Base-by-base conservation (phyloP, 78 protist species). In the Reticulomyxa filosa region DNA sequence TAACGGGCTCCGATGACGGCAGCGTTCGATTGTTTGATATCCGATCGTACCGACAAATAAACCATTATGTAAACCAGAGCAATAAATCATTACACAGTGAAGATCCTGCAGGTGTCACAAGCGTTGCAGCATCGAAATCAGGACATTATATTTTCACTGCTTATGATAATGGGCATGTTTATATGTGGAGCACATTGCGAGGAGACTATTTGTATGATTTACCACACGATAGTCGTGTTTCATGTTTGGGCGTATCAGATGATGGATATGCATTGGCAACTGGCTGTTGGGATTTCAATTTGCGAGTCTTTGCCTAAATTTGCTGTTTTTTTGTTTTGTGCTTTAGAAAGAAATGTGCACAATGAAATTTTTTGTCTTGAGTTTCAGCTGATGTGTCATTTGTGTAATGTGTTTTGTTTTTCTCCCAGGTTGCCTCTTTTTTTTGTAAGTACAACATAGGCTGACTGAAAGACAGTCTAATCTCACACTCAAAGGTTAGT, bases 191-290 rank as follows among this genome's bases (percentile, higher is more conserved):
- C 65, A 82, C 92, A 2, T 71, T 89, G 39, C 82, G 71, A 57
- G 95, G 90, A 25, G 67, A 62, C 46, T 65, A 69, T 30, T 76
- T 86, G 13, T 69, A 57, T 11, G 70, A 67, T 17, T 72, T 86
- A 29, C 46, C 61, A 20, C 97, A 92, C 62, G 92, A 84, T 48
- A 81, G 87, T 66, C 84, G 95, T 32, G 94, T 92, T 33, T 56
- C 79, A 32, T 88, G 97, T 67, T 75, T 92, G 25, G 92, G 88
- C 25, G 89, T 92, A 27, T 65, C 84, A 29, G 11, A 33, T 27
- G 97, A 92, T 51, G 97, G 95, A 38, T 65, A 72, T 72, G 97
- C 95, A 29, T 81, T 91, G 22, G 83, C 92, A 79, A 91, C 97
- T 4, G 95, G 94, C 26, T 27, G 67, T 13, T 91, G 97, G 97